Percentiles rank a stretch among this genome's conserved stretches.
Conservation (phyloP, 2,329 filamentous ascomycete genomes). For the Colletotrichum spinosum region DNA sequence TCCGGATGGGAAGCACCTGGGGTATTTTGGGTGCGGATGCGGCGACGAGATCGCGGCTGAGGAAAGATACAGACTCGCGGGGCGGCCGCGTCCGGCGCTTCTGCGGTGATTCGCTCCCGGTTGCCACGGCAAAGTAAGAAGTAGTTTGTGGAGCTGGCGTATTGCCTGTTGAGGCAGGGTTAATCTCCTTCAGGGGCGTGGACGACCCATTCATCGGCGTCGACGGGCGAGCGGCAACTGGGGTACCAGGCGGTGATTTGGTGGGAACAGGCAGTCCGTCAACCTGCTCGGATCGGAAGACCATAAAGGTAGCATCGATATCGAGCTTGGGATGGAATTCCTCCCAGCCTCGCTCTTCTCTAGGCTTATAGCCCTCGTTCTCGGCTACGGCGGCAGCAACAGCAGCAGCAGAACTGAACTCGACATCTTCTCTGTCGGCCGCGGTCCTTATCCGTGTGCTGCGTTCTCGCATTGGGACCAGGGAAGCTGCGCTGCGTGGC, state of each 20-base stretch:
- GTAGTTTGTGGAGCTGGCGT: slow-evolving; percentile 55
- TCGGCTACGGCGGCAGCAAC: slow-evolving; percentile 89
- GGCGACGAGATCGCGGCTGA: slow-evolving; percentile 59
- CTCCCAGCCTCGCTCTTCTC: slow-evolving; percentile 96
- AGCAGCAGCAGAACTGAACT: slow-evolving; percentile 89
- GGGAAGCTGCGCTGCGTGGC: slow-evolving; percentile 51
- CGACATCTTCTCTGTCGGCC: slow-evolving; percentile 70
- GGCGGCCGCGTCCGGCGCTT: slow-evolving; percentile 60
- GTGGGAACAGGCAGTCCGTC: slow-evolving; percentile 73
- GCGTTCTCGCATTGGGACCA: slow-evolving; percentile 67
- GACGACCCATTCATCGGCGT: slow-evolving; percentile 56
- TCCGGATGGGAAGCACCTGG: slow-evolving; percentile 79
- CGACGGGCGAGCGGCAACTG: slow-evolving; percentile 45
- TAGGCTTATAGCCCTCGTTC: slow-evolving; percentile 95
- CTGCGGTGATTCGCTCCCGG: slow-evolving; percentile 52
- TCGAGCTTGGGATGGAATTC: slow-evolving; percentile 97
- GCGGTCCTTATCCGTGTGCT: slow-evolving; percentile 67
- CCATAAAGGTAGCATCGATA: slow-evolving; percentile 82
- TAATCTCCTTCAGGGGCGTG: slow-evolving; percentile 60
- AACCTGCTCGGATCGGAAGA: slow-evolving; percentile 86
- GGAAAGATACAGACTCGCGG: slow-evolving; percentile 65
- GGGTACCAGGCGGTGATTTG: slow-evolving; percentile 49
- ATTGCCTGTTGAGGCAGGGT: slow-evolving; percentile 55
- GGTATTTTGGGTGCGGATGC: slow-evolving; percentile 64
- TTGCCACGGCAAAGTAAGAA: slow-evolving; percentile 44